These are phyloP conservation scores for Phyllosticta citriasiana DNA, from an alignment of 2,329 filamentous ascomycete genomes.

Conservation along the genomic window DNA sequence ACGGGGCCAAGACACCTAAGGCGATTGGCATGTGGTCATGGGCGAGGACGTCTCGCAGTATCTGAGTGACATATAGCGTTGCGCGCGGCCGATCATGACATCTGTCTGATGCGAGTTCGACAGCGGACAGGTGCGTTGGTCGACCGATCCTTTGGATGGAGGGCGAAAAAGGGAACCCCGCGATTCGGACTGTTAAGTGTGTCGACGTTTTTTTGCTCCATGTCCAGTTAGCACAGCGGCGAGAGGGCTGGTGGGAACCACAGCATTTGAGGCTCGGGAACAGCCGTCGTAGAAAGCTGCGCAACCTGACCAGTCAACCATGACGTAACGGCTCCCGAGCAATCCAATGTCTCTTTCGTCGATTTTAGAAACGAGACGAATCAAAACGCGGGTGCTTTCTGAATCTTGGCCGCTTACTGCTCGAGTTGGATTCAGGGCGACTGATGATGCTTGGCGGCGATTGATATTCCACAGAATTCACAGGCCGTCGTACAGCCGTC, in stretches of 20 bases:
- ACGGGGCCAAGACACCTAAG: neutral
- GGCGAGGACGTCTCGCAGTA: too few species aligned
- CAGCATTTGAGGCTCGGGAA: neutral
- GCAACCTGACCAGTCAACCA: neutral
- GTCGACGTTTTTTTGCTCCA: neutral
- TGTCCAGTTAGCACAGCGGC: neutral
- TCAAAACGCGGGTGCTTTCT: neutral
- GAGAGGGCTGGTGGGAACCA: neutral
- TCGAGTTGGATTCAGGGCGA: neutral
- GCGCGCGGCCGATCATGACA: neutral
- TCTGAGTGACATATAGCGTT: too few species aligned
- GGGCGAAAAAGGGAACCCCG: neutral
- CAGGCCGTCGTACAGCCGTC: neutral
- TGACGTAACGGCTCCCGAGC: neutral
- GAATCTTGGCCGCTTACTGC: neutral
- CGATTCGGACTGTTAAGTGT: neutral
- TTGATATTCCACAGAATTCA: neutral
- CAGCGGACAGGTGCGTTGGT: neutral
- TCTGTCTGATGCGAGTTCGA: neutral
- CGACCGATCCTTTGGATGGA: neutral
- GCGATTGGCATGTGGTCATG: neutral
- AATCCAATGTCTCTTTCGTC: neutral
- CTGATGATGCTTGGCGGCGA: neutral
- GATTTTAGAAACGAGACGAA: too few species aligned
- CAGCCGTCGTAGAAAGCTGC: neutral